Conservation (phyloP, 805 yeast species). For the Saccharomyces mikatae region DNA sequence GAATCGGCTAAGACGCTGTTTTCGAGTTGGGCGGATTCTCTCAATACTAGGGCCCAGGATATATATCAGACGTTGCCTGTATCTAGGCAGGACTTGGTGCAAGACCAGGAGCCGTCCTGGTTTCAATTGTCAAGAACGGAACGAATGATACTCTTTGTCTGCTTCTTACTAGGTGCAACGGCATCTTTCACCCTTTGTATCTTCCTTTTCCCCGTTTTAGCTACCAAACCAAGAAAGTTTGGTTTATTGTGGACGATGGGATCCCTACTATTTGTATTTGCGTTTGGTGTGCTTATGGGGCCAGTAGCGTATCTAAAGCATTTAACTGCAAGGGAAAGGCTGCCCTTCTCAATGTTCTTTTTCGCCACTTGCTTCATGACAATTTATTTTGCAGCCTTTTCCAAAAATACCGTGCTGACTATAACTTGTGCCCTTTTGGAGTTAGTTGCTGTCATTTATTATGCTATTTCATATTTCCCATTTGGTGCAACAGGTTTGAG, state of each 20-base stretch:
- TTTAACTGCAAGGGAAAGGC: conserved; percentile 62
- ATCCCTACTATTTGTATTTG: conserved; percentile 71
- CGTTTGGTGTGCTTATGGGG: conserved; percentile 90
- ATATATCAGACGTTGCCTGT: conserved; percentile 62
- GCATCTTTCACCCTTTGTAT: conserved; percentile 78
- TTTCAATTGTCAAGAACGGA: conserved; percentile 69
- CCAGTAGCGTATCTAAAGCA: conserved; percentile 75
- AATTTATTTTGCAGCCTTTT: conserved; percentile 62
- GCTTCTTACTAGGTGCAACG: conserved; percentile 68
- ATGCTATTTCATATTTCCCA: conserved; percentile 89
- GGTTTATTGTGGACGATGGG: conserved; percentile 90
- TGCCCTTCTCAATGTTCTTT: conserved; percentile 73
- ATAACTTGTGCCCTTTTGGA: conserved; percentile 69
- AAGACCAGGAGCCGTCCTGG: conserved; percentile 66
- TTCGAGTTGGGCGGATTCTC: conserved; percentile 33
- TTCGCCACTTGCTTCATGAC: conserved; percentile 76
- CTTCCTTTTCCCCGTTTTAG: conserved; percentile 79
- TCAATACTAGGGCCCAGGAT: conserved; percentile 40
- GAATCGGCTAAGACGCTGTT: conserved; percentile 33
- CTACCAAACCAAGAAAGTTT: conserved; percentile 84
- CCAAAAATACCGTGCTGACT: conserved; percentile 66
- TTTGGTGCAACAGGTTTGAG: conserved; percentile 77
- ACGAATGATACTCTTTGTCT: conserved; percentile 64
- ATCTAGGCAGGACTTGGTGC: conserved; percentile 42
- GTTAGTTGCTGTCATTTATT: conserved; percentile 79